Percentiles rank a stretch among this genome's conserved stretches.
phyloP scores from a whole-genome alignment of 164 flowering plant species.

The Liriodendron chinense region DNA sequence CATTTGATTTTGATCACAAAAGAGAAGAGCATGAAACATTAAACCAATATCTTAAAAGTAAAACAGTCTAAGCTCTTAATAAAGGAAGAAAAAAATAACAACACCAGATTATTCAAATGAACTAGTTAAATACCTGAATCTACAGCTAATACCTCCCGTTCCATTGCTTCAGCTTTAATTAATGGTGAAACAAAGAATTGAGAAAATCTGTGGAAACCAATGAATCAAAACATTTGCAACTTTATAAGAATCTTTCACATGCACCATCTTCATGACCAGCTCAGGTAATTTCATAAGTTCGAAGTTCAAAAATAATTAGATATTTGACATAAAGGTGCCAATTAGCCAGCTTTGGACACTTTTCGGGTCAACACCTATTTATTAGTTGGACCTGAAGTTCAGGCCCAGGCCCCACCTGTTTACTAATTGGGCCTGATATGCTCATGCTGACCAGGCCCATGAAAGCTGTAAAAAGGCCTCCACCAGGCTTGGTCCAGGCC shows the following conservation, averaged over 20 bases:
- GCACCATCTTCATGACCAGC: too few species aligned
- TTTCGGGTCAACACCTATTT: too few species aligned
- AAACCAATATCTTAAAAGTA: not conserved
- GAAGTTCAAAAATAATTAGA: too few species aligned
- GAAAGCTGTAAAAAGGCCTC: not conserved
- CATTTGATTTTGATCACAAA: conserved; percentile 13
- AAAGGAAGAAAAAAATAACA: not conserved
- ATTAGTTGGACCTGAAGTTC: too few species aligned
- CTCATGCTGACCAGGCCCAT: not conserved
- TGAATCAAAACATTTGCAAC: not conserved
- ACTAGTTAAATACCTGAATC: conserved; percentile 72
- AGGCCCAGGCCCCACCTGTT: too few species aligned
- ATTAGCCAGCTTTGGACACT: too few species aligned
- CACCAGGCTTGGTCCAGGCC: not conserved
- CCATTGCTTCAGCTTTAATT: conserved; percentile 94
- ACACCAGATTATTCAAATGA: not conserved
- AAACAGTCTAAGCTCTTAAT: not conserved
- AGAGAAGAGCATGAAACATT: conserved; percentile 1
- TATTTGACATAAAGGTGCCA: too few species aligned
- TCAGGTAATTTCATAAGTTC: too few species aligned
- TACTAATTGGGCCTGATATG: too few species aligned
- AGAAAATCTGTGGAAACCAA: conserved; percentile 63
- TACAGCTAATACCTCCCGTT: conserved; percentile 88
- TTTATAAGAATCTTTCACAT: not conserved
- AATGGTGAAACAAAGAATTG: conserved; percentile 93